Evolutionary conservation across 2,329 filamentous ascomycete genomes (phyloP), one percentile per base, ranked within the genome.

Genomic region (Pestalotiopsis sp.): DNA sequence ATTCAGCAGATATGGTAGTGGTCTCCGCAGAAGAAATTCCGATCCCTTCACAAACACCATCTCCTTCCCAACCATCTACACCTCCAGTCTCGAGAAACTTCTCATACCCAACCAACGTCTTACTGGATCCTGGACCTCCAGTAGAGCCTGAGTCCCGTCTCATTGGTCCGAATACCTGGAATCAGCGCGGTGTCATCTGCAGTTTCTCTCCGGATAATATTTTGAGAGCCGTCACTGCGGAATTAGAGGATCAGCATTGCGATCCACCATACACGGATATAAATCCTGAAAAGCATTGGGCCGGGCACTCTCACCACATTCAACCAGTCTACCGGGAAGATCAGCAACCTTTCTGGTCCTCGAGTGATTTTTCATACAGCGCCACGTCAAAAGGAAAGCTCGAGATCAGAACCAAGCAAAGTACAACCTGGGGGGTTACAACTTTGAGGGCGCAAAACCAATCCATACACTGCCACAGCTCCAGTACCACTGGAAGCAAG

Each of bases 101-200:
- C 69, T 78, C 76, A 25, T 79, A 79, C 66, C 77, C 77, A 20
- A 76, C 70, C 14, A 73, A 70, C 58, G 64, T 77, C 27, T 66
- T 70, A 17, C 71, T 52, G 3, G 45, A 52, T 23, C 17, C 45
- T n/a, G 17, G 17, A 52, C 45, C 56, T 36, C 66, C 60, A 17
- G 60, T 58, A 14, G 66, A 66, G 13, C 61, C 64, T 11, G 64
- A 69, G 20, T 39, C 66, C 4, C 69, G 64, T 39, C 68, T 70
- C 17, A 57, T 68, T 23, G 66, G 58, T 1, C 74, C 73, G 64
- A 73, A 73, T 7, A 70, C 68, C 23, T 77, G 76, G 74, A 71
- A 77, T 61, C 76, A 76, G 38, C 65, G 77, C 9, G 75, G 75
- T 14, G 74, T 77, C 39, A 74, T 76, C 67, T 77, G 73, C 52